Conservation (phyloP, 2,329 filamentous ascomycete genomes). For the Ascochyta pisi region DNA sequence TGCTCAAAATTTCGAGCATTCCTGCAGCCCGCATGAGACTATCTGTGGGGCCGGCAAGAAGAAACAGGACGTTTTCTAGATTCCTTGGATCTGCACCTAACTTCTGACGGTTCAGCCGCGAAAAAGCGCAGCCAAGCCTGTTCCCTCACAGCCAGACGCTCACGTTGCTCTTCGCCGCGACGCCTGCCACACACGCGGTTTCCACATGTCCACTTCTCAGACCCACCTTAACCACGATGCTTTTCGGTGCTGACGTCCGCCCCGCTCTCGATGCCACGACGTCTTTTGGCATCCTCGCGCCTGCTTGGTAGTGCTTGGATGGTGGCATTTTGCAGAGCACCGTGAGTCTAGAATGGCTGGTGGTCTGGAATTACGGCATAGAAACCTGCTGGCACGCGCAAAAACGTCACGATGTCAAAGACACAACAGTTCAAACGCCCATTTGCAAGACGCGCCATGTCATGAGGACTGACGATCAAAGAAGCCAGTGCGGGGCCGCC, state of each 20-base stretch:
- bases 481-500: conserved; percentile 29
- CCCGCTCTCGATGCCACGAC: conserved; percentile 15
- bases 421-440: conserved; percentile 22
- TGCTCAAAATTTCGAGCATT: conserved; percentile 13
- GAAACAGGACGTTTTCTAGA: conserved; percentile 33
- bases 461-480: conserved; percentile 40
- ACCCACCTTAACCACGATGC: conserved; percentile 16
- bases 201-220: conserved; percentile 14
- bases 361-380: conserved; percentile 28
- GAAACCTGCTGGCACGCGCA: conserved; percentile 13
- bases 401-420: conserved; percentile 39
- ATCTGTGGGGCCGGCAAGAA: conserved; percentile 32
- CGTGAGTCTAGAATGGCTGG: conserved; percentile 19
- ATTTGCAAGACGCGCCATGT: conserved; percentile 29
- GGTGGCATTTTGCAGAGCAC: conserved; percentile 29
- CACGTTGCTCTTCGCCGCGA: conserved; percentile 14
- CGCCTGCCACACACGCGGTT: conserved; percentile 20
- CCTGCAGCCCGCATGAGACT: conserved; percentile 22
- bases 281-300: conserved; percentile 4
- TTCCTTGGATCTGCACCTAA: conserved; percentile 32
- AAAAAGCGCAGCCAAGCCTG: conserved; percentile 34
- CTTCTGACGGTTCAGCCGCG: conserved; percentile 29
- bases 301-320: conserved; percentile 23
- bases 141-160: conserved; percentile 27
- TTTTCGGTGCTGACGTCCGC: too few species aligned